Conservation (phyloP, 106 monocot species). For the Amphibolis antarctica region DNA sequence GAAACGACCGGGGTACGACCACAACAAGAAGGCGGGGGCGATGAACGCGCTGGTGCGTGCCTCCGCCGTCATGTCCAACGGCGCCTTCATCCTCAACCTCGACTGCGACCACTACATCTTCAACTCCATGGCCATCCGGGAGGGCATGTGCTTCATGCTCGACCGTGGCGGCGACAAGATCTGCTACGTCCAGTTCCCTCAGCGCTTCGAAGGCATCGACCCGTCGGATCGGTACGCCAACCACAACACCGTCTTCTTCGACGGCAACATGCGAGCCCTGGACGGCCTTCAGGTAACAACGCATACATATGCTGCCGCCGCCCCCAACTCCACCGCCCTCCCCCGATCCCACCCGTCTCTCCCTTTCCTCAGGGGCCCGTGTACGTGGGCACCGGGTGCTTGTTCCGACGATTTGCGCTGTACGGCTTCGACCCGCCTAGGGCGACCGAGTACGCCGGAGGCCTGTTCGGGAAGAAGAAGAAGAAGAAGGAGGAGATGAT, state of each 20-base stretch:
- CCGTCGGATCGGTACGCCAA: slow-evolving; percentile 34
- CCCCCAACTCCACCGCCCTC: no score
- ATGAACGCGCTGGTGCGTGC: slow-evolving; percentile 24
- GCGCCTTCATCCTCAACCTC: slow-evolving; percentile 25
- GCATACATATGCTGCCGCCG: no score
- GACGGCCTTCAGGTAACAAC: slow-evolving; percentile 28
- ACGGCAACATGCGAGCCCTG: slow-evolving; percentile 35
- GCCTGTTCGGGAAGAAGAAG: slow-evolving; percentile 14
- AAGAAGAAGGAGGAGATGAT: no score
- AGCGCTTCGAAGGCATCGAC: slow-evolving; percentile 25
- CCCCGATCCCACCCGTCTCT: not conserved
- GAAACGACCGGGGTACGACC: slow-evolving; percentile 22
- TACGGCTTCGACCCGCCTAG: slow-evolving; percentile 30
- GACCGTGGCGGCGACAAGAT: slow-evolving; percentile 18
- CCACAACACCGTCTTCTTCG: slow-evolving; percentile 38
- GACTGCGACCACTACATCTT: slow-evolving; percentile 33
- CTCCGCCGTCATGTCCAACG: slow-evolving; percentile 21
- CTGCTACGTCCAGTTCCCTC: slow-evolving; percentile 27
- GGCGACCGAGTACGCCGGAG: slow-evolving; percentile 2
- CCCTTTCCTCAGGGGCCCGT: slow-evolving; percentile 12
- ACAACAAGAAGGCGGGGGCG: slow-evolving; percentile 26
- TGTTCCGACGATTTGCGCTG: slow-evolving; percentile 24
- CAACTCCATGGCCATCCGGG: slow-evolving; percentile 23
- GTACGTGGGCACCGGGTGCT: slow-evolving; percentile 31
- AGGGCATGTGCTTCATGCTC: slow-evolving; percentile 31